These are phyloP conservation scores for Exobasidium rhododendri DNA, from an alignment of 1,284 basidiomycete species.

Conservation along the genomic window DNA sequence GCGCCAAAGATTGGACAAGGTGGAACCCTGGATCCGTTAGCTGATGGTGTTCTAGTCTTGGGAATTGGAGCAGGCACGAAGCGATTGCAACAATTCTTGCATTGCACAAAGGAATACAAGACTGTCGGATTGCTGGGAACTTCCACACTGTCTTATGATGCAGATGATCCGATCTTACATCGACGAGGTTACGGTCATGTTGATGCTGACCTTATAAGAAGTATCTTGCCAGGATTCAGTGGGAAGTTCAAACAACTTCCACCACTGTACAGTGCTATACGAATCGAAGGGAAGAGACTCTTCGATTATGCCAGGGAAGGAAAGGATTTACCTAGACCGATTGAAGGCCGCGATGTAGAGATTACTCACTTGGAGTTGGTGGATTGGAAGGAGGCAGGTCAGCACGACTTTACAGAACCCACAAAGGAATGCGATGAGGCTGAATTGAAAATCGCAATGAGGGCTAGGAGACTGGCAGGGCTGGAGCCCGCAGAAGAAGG, in stretches of 20 bases:
- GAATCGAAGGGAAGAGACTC: conserved; percentile 94
- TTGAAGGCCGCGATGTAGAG: conserved; percentile 78
- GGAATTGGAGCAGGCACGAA: conserved; percentile 90
- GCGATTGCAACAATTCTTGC: conserved; percentile 75
- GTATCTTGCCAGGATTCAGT: conserved; percentile 70
- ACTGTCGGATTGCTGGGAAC: conserved; percentile 88
- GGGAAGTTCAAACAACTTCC: conserved; percentile 78
- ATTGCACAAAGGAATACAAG: conserved; percentile 92
- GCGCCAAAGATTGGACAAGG: conserved; percentile 78
- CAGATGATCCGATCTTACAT: conserved; percentile 62
- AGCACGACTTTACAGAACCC: conserved; percentile 41
- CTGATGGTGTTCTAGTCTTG: conserved; percentile 83
- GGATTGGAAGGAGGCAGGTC: conserved; percentile 42
- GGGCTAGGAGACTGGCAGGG: conserved; percentile 41
- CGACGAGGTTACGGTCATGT: conserved; percentile 76
- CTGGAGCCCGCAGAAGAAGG: conserved; percentile 26
- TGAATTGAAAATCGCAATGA: conserved; percentile 39
- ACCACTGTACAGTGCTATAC: conserved; percentile 79
- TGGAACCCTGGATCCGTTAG: conserved; percentile 92
- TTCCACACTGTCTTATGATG: conserved; percentile 92
- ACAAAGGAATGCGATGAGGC: conserved; percentile 37
- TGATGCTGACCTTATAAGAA: conserved; percentile 71
- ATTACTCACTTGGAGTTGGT: conserved; percentile 73
- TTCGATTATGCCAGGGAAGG: conserved; percentile 94
- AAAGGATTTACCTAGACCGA: conserved; percentile 84